Evolutionary conservation across 2,329 filamentous ascomycete species (phyloP).

Genomic region (Aureobasidium sp.): DNA sequence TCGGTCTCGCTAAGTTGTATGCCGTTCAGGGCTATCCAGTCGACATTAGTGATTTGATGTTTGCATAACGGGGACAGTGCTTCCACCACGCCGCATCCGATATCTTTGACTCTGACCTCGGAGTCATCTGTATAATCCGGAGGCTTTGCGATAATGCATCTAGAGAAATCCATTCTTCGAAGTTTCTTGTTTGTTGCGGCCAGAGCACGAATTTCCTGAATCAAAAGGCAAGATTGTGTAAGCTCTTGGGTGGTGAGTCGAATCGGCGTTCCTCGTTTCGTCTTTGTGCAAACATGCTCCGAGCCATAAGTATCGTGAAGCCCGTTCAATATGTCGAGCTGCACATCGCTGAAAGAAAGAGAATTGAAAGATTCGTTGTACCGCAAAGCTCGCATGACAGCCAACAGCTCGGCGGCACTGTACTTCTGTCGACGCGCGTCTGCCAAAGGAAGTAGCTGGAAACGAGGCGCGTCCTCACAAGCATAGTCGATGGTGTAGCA

Average conservation of each 20-base stretch:
- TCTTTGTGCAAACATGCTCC: constrained; percentile 56
- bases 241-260: constrained; percentile 48
- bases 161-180: constrained; percentile 58
- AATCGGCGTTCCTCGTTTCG: constrained; percentile 50
- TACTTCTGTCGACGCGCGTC: constrained; percentile 48
- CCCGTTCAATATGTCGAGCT: constrained; percentile 58
- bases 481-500: constrained; percentile 55
- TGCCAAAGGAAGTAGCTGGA: constrained; percentile 54
- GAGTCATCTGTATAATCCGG: constrained; percentile 40
- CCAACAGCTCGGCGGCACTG: constrained; percentile 56
- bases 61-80: constrained; percentile 62
- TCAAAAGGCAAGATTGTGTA: constrained; percentile 51
- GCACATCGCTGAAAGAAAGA: constrained; percentile 60
- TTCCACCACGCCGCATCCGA: constrained; percentile 62
- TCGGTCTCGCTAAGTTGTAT: constrained; percentile 65
- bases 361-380: constrained; percentile 64
- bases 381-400: constrained; percentile 60
- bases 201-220: constrained; percentile 62
- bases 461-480: constrained; percentile 61
- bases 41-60: constrained; percentile 59
- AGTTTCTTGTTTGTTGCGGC: constrained; percentile 59
- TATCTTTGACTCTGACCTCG: constrained; percentile 43
- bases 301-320: constrained; percentile 52
- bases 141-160: constrained; percentile 51
- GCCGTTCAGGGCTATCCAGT: constrained; percentile 63